phyloP scores from a whole-genome alignment of 768 basidiomycete species.

The Hydnomerulius pinastri region DNA sequence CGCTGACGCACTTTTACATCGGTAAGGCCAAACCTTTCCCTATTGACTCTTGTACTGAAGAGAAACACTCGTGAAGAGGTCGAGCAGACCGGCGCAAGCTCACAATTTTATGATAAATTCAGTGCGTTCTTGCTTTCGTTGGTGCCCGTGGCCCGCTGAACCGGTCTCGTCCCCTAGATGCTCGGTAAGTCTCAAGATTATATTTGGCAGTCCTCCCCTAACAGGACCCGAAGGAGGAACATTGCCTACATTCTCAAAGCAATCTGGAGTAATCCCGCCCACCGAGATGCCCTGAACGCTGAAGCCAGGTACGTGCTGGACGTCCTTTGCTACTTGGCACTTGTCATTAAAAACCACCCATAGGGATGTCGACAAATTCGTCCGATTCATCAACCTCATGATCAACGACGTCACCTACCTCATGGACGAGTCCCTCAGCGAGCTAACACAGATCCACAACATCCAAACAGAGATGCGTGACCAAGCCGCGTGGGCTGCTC shows the following conservation, averaged over 20 bases:
- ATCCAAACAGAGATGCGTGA: conserved; percentile 87
- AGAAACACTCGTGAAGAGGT: conserved; percentile 62
- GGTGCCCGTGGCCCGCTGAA: conserved; percentile 6
- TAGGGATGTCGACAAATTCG: conserved; percentile 90
- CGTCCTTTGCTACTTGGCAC: background rate
- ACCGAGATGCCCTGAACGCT: conserved; percentile 80
- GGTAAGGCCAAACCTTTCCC: conserved; percentile 48
- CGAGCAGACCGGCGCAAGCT: conserved; percentile 95
- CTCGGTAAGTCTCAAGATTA: conserved; percentile 40
- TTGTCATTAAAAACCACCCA: conserved; percentile 9
- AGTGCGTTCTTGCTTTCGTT: conserved; percentile 52
- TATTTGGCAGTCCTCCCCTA: conserved; percentile 4
- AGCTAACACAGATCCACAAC: conserved; percentile 84
- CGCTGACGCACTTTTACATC: conserved; percentile 92
- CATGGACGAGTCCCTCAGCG: conserved; percentile 92
- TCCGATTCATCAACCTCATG: conserved; percentile 95
- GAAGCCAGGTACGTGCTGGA: conserved; percentile 66
- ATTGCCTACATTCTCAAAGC: conserved; percentile 86
- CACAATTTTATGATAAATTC: conserved; percentile 99
- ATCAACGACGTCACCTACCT: conserved; percentile 99
- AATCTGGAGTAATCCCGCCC: conserved; percentile 88
- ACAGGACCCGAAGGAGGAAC: conserved; percentile 60
- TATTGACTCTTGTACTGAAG: conserved; percentile 1
- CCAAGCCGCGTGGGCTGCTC: conserved; percentile 64
- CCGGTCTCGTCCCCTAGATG: conserved; percentile 40